Base-by-base conservation (phyloP, 139 green algal genomes). In the Micractinium conductrix region DNA sequence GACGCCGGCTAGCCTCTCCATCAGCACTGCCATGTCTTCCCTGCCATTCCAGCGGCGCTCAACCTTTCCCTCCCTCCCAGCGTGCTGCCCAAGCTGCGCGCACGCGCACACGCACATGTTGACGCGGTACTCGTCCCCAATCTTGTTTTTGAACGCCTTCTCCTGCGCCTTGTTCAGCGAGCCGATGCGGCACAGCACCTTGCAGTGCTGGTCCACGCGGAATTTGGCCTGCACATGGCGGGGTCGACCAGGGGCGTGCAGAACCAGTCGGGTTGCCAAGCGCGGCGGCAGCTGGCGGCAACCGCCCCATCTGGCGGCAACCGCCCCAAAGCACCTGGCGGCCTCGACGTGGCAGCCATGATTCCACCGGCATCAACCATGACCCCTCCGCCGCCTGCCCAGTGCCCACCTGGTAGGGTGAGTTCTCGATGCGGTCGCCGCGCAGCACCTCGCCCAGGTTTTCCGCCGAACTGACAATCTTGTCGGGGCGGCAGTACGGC, bases 371-470 rank as follows among this genome's bases (percentile, higher is more conserved):
- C n/a, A n/a, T n/a, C n/a, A n/a, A n/a, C n/a, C n/a, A n/a, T n/a
- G n/a, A n/a, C n/a, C n/a, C n/a, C n/a, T n/a, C n/a, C n/a, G n/a
- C n/a, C n/a, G n/a, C n/a, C n/a, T n/a, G n/a, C n/a, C n/a, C n/a
- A n/a, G 79, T 8, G 28, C 84, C 10, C 28, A 93, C 93, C 89
- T 92, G 80, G 80, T 99, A 99, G n/a, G 94, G 81, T 0, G 96
- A 99, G 90, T 98, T 99, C 73, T 98, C 94, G 68, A 99, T 99
- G 40, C 97, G 86, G 91, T 99, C 97, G 26, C 97, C 97, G 2
- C 97, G 92, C 88, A 99, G 88, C 53, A 99, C 94, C 90, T 99
- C 97, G 7, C 97, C 97, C 67, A 99, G 88, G 89, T 99, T 99
- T 79, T 99, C 97, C 19, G 97, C 94, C 60, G 88, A 96, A 68